Conservation (phyloP, 331 rosid species). For the Telfairia occidentalis region DNA sequence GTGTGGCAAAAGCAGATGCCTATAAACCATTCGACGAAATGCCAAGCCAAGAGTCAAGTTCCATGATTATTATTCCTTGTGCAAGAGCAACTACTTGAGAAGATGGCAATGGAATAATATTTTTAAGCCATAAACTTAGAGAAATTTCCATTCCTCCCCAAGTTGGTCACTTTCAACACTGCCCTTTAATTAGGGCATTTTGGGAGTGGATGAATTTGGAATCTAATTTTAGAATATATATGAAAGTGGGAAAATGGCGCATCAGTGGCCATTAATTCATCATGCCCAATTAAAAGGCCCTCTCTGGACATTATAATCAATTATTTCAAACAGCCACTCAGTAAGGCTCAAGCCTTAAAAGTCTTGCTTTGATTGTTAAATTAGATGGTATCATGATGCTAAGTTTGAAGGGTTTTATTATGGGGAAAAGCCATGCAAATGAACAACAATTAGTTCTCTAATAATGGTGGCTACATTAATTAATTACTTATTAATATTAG, state of each 20-base stretch:
- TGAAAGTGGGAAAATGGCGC: background rate
- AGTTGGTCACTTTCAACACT: constrained; percentile 23
- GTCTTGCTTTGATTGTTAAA: background rate
- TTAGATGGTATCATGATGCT: background rate
- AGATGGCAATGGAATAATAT: constrained; percentile 53
- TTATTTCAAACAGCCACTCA: background rate
- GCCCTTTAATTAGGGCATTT: background rate
- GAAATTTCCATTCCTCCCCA: constrained; percentile 36
- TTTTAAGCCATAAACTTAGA: constrained; percentile 21
- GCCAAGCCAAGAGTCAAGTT: background rate
- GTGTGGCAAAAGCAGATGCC: background rate
- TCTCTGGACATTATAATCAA: background rate
- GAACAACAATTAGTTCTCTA: background rate
- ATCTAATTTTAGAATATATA: background rate
- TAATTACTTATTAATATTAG: too few relatives aligned
- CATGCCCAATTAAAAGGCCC: background rate
- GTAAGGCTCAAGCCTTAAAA: background rate
- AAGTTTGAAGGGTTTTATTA: constrained; percentile 14
- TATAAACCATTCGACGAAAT: background rate
- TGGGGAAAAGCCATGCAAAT: constrained; percentile 16
- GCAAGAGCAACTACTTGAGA: too few relatives aligned
- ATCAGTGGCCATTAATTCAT: constrained; percentile 5
- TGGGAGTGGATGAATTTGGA: background rate
- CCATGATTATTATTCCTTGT: too few relatives aligned
- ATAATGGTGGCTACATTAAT: too few relatives aligned